phyloP scores from a whole-genome alignment of 352 stramenopile genomes.

The Globisporangium cystogenes region DNA sequence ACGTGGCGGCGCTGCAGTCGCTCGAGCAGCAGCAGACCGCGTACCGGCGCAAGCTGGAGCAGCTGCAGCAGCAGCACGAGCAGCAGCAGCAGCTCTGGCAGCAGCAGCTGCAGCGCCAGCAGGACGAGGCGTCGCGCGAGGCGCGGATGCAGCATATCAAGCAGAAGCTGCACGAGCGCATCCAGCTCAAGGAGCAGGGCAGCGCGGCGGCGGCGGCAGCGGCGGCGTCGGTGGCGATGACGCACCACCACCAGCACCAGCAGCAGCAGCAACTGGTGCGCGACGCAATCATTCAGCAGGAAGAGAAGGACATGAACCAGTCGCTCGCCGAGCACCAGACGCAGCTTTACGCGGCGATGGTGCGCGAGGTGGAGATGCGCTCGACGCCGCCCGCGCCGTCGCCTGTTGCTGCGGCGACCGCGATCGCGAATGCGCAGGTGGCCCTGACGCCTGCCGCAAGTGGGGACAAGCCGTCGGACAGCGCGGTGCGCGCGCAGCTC shows the following conservation, averaged over 20 bases:
- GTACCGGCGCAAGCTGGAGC: constrained; percentile 30
- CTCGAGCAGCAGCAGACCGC: constrained; percentile 32
- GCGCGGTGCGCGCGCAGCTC: constrained; percentile 38
- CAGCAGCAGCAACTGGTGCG: too few species aligned
- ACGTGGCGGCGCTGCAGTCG: constrained; percentile 17
- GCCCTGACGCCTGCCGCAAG: too few species aligned
- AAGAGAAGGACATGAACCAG: not conserved
- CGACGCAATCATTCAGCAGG: not conserved
- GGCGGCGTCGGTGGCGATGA: too few species aligned
- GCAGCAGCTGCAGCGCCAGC: constrained; percentile 14
- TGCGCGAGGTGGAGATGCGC: constrained; percentile 16
- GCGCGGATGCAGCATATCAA: constrained; percentile 38
- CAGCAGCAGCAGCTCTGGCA: constrained; percentile 7
- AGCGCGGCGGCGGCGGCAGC: not conserved
- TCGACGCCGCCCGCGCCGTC: not conserved
- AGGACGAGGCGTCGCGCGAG: constrained; percentile 8
- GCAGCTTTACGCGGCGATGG: too few species aligned
- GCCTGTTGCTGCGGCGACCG: not conserved
- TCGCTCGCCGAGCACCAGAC: too few species aligned
- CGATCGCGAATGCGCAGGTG: too few species aligned
- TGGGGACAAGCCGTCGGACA: constrained; percentile 11
- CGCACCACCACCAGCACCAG: too few species aligned
- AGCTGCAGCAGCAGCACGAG: constrained; percentile 18
- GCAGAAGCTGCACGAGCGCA: constrained; percentile 30
- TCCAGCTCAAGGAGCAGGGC: constrained; percentile 19